Evolutionary conservation across 1,139 yeast genomes (phyloP).

Genomic region (Meyerozyma guilliermondii): DNA sequence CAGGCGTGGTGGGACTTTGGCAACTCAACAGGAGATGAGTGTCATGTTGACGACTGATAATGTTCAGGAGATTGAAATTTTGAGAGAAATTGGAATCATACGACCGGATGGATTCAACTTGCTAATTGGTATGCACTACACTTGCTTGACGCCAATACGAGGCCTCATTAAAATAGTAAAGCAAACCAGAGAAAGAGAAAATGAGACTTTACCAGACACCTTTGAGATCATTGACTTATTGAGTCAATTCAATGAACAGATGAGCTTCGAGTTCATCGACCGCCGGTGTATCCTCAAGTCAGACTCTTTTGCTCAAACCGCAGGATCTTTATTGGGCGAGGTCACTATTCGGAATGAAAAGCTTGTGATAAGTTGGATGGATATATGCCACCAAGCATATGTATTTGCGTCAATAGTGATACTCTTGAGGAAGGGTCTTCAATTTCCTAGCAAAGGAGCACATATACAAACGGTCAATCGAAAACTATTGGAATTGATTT

Average conservation of each 20-base stretch:
- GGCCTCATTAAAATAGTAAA: constrained; percentile 14
- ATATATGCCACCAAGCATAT: constrained; percentile 14
- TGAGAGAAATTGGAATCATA: constrained; percentile 12
- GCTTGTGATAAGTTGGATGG: constrained; percentile 15
- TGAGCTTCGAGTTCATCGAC: constrained; percentile 7
- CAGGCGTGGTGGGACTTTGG: constrained; percentile 14
- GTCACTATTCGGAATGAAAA: constrained; percentile 7
- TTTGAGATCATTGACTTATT: constrained; percentile 13
- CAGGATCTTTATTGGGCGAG: constrained; percentile 10
- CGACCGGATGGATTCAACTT: constrained; percentile 13
- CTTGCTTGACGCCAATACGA: constrained; percentile 9
- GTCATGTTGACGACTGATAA: constrained; percentile 9
- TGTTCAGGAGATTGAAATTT: constrained; percentile 10
- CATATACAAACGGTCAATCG: constrained; percentile 12
- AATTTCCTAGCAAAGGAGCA: constrained; percentile 9
- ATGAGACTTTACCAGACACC: constrained; percentile 8
- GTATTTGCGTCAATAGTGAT: constrained; percentile 12
- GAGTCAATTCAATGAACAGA: constrained; percentile 8
- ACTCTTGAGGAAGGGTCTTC: constrained; percentile 13
- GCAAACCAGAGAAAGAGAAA: constrained; percentile 7
- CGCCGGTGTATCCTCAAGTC: constrained; percentile 6
- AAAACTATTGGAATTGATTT: constrained; percentile 9
- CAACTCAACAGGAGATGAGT: constrained; percentile 12
- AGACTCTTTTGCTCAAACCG: constrained; percentile 2
- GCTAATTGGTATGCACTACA: constrained; percentile 13